Percentiles rank a stretch among this genome's conserved stretches.
Conservation (phyloP, 495 filamentous ascomycete species). For the Trichodelitschia bisporula region DNA sequence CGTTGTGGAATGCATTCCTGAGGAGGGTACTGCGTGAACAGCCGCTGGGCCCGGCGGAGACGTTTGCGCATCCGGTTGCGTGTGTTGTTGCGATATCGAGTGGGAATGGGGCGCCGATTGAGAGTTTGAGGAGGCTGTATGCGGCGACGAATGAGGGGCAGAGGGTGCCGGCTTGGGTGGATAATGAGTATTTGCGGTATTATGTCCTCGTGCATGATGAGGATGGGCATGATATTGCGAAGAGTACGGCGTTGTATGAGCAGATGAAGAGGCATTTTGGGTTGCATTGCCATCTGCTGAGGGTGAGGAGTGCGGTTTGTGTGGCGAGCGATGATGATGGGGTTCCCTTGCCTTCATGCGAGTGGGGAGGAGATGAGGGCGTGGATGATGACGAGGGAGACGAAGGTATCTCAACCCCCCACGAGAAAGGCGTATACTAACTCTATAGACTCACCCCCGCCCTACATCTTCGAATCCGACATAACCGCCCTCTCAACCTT, state of each 20-base stretch:
- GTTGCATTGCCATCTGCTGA: slow-evolving; percentile 75
- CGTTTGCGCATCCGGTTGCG: slow-evolving; percentile 86
- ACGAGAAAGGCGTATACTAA: neutral
- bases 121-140: slow-evolving; percentile 63
- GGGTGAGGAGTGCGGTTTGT: slow-evolving; percentile 63
- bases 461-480: slow-evolving; percentile 81
- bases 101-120: slow-evolving; percentile 52
- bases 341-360: slow-evolving; percentile 46
- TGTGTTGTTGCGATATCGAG: slow-evolving; percentile 90
- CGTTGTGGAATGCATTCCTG: slow-evolving; percentile 56
- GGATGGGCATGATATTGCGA: slow-evolving; percentile 72
- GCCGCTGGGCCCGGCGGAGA: slow-evolving; percentile 60
- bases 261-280: slow-evolving; percentile 97
- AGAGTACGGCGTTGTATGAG: slow-evolving; percentile 71
- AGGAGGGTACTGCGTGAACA: slow-evolving; percentile 59
- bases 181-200: slow-evolving; percentile 75
- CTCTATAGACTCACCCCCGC: slow-evolving; percentile 22
- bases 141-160: slow-evolving; percentile 43
- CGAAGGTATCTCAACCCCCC: slow-evolving; percentile 21
- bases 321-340: slow-evolving; percentile 84
- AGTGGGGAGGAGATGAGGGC: too few relatives aligned
- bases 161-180: slow-evolving; percentile 53
- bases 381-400: too few relatives aligned
- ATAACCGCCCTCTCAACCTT: slow-evolving; percentile 65
- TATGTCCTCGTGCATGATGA: slow-evolving; percentile 97